Percentiles rank a stretch among this genome's conserved stretches.
phyloP scores from a whole-genome alignment of 1,284 basidiomycete genomes.

The Naganishia sp. region DNA sequence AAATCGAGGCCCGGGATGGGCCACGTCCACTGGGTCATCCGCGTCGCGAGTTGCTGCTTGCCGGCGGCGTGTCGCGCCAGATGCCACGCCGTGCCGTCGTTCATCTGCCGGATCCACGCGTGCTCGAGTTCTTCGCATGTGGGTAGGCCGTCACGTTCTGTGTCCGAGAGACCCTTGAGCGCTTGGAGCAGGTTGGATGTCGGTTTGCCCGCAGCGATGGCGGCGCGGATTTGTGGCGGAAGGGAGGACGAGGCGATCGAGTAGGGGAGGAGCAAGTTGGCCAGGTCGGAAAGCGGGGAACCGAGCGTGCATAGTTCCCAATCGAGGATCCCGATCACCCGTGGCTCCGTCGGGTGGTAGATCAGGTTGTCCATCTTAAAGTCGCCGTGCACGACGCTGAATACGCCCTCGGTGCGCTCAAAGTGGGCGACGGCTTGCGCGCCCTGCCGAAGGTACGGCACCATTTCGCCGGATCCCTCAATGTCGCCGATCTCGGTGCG shows the following conservation, averaged over 20 bases:
- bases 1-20: constrained; percentile 48
- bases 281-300: constrained; percentile 85
- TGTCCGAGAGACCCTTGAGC: constrained; percentile 64
- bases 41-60: constrained; percentile 6
- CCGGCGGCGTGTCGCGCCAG: neutral
- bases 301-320: constrained; percentile 96
- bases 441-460: constrained; percentile 67
- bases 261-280: constrained; percentile 85
- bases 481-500: constrained; percentile 46
- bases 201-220: constrained; percentile 43
- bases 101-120: constrained; percentile 53
- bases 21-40: constrained; percentile 39
- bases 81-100: constrained; percentile 41
- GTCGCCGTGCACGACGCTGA: constrained; percentile 80
- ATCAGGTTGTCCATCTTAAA: constrained; percentile 96
- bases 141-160: constrained; percentile 63
- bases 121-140: constrained; percentile 67
- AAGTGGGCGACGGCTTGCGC: constrained; percentile 70
- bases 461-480: constrained; percentile 69
- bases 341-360: constrained; percentile 80
- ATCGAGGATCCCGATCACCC: constrained; percentile 90
- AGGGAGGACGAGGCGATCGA: constrained; percentile 60
- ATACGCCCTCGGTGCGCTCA: constrained; percentile 63
- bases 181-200: constrained; percentile 47
- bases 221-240: constrained; percentile 16